Evolutionary conservation across 78 protist species (phyloP).

Genomic region (Speleostelium caveatum): DNA sequence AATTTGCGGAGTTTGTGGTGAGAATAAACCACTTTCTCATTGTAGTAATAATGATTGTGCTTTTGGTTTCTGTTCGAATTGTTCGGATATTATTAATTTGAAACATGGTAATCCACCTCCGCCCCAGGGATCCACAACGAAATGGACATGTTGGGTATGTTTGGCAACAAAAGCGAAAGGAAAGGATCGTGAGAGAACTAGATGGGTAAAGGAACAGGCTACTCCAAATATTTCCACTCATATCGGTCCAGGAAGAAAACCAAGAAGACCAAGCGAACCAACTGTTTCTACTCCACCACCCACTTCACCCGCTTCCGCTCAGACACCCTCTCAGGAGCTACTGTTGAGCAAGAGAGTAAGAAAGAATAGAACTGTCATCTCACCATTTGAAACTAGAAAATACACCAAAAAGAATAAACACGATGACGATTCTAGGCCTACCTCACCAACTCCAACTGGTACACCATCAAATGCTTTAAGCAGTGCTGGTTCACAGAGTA

Average conservation of each 20-base stretch:
- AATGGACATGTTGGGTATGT: conserved; percentile 75
- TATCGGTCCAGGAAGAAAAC: conserved; percentile 1
- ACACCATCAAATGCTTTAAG: not conserved
- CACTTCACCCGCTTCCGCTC: not conserved
- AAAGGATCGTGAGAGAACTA: conserved; percentile 59
- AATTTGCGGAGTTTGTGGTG: conserved; percentile 75
- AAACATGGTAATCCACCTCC: conserved; percentile 41
- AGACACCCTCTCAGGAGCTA: not conserved
- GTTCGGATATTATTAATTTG: conserved; percentile 12
- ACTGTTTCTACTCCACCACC: not conserved
- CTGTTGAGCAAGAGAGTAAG: not conserved
- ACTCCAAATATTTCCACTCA: not conserved
- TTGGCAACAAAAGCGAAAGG: not conserved
- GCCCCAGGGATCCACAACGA: not conserved
- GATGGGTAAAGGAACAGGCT: conserved; percentile 43
- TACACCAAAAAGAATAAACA: not conserved
- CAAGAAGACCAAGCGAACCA: not conserved
- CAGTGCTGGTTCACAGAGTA: not conserved
- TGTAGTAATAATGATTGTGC: conserved; percentile 61
- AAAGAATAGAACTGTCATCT: not conserved
- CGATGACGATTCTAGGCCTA: not conserved
- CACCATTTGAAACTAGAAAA: conserved; percentile 8
- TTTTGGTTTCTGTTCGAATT: conserved; percentile 55
- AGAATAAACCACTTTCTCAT: conserved; percentile 17
- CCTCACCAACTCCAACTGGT: conserved; percentile 2